phyloP scores from a whole-genome alignment of 768 basidiomycete species.

The Russula dissimulans region DNA sequence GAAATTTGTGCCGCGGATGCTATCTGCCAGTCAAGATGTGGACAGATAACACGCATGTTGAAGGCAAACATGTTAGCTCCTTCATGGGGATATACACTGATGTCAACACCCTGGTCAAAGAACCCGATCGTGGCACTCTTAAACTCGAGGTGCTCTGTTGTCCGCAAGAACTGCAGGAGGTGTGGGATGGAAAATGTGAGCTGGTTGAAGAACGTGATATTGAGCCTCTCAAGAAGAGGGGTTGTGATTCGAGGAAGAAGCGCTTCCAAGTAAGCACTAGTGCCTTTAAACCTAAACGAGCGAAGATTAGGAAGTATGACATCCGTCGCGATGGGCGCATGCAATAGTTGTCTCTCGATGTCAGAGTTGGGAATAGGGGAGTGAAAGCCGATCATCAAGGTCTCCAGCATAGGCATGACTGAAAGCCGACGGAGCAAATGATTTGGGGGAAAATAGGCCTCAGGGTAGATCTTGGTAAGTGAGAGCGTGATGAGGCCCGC shows the following conservation, averaged over 20 bases:
- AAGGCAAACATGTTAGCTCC: background rate
- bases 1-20: background rate
- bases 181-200: background rate
- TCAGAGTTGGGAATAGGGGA: too few relatives aligned
- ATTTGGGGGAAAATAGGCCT: background rate
- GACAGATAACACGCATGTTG: background rate
- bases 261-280: background rate
- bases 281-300: background rate
- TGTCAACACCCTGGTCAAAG: background rate
- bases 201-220: background rate
- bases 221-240: background rate
- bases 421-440: background rate
- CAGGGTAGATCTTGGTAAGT: background rate
- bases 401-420: background rate
- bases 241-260: background rate
- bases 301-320: background rate
- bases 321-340: background rate
- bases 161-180: background rate
- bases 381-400: background rate
- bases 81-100: background rate
- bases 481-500: background rate
- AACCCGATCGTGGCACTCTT: background rate
- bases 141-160: background rate
- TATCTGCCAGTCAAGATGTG: background rate
- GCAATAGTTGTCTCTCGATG: background rate